Evolutionary conservation across 495 filamentous ascomycete genomes (phyloP).

Genomic region (Tetracladium marchalianum): DNA sequence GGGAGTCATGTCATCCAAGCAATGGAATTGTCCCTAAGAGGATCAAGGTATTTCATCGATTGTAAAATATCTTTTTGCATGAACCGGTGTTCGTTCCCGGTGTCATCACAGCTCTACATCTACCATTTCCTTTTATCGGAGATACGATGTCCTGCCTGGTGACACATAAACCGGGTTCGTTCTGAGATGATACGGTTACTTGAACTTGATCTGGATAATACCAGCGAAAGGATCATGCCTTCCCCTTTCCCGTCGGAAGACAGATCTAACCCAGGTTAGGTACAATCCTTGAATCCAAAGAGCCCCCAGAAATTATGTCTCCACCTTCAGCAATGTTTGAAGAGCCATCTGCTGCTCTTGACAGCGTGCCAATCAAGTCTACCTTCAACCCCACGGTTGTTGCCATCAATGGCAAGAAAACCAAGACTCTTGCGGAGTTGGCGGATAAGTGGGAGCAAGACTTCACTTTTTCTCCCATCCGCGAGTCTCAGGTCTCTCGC

Average conservation of each 20-base stretch:
- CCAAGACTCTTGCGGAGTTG: conserved; percentile 21
- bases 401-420: conserved; percentile 15
- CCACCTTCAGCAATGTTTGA: conserved; percentile 46
- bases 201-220: conserved; percentile 99
- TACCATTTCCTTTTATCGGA: conserved; percentile 19
- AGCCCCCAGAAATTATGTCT: conserved; percentile 56
- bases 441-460: conserved; percentile 27
- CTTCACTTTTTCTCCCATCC: conserved; percentile 77
- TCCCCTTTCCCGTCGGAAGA: conserved; percentile 18
- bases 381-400: conserved; percentile 8
- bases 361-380: conserved; percentile 11
- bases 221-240: conserved; percentile 96
- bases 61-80: conserved; percentile 47
- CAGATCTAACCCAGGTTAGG: conserved; percentile 25
- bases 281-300: conserved; percentile 12
- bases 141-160: conserved; percentile 14
- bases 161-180: conserved; percentile 35
- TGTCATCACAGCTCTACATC: conserved; percentile 17
- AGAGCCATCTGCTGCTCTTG: conserved; percentile 16
- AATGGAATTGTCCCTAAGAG: conserved; percentile 19
- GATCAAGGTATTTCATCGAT: conserved; percentile 53
- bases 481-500: conserved; percentile 81
- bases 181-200: conserved; percentile 90
- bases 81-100: conserved; percentile 55
- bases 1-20: conserved; percentile 16